Base-by-base conservation (phyloP, 805 yeast genomes). In the Novakomyces olei region DNA sequence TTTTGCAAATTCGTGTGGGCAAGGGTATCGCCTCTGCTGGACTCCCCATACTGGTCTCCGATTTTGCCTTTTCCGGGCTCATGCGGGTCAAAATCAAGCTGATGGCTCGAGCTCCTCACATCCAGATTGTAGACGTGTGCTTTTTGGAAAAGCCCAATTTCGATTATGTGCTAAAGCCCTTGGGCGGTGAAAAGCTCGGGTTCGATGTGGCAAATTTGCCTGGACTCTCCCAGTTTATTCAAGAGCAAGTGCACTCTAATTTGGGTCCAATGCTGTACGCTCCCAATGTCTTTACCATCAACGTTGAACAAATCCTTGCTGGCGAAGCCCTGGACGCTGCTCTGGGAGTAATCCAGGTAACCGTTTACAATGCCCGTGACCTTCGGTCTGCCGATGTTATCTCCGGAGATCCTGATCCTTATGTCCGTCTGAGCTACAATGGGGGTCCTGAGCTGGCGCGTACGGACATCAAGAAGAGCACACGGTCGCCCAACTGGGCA, bases 221-320 rank as follows among this genome's bases (percentile, higher is more conserved):
- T 9, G 98, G 98, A 28, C 57, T 88, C 33, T 68, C 67, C 42
- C 69, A 79, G 33, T 67, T 80, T 46, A 73, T 85, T 45, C 74
- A 76, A 50, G 80, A 75, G 46, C 72, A 83, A 79, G 68, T 81
- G 17, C 68, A 66, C 45, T 78, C 81, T 49, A 83, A 74, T 54
- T 71, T 69, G 34, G 96, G 96, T 6, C 88, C 95, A 19, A 67
- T 88, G 59, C 48, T 85, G 31, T 75, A 79, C 45, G 63, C 76
- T 29, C 99, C 99, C 9, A 72, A 88, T 41, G 80, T 94, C 3
- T 77, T 83, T 61, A 92, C 88, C 58, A 57, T 88, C 49, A 88
- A 91, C 46, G 65, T 88, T 29, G 92, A 91, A 48, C 94, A 81
- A 55, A 58, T 88, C 48, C 53, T 85, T 44, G 74, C 91, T 15